Base-by-base conservation (phyloP, 768 basidiomycete species). In the Sistotremastrum suecicum region DNA sequence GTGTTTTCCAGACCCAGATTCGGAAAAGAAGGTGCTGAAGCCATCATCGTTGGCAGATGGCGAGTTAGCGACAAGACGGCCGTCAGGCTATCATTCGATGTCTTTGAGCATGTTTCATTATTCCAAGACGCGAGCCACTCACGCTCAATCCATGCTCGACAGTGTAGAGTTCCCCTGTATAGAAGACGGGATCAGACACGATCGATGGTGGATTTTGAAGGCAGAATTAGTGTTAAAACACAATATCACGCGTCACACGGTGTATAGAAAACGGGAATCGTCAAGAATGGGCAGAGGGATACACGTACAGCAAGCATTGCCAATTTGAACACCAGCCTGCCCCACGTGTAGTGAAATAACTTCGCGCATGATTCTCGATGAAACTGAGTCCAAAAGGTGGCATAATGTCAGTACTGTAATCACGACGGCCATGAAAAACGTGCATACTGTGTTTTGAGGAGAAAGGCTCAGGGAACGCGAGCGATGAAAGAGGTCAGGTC, bases 21-120 rank as follows among this genome's bases (percentile, higher is more conserved):
- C 95, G 35, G 90, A 94, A 73, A 99, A 99, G 75, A 99, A 99
- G 52, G 95, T 99, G 64, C 83, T 87, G 77, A 99, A 98, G 58
- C 95, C 95, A 66, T 78, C 82, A 56, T 90, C 84, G 55, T 75
- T 76, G 48, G 71, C 67, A 44, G 83, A 80, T 38, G 80, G 76
- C 8, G 87, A 80, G 48, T 75, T 75, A 55, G 87, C 84, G 48
- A 76, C 66, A 52, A 95, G 72, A 58, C 92, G 89, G 61, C 94
- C 94, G 63, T 97, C 94, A 53, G 92, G 88, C 94, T 97, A 56
- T 11, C 53, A 34, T 20, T 31, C 46, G 7, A n/a, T 49, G 44
- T 39, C 50, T 52, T 49, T 63, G 53, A 54, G 49, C 46, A 48
- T 5, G 20, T 20, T 20, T 20, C 20, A 20, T 20, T 20, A 20